phyloP scores from a whole-genome alignment of 805 yeast species.

The Candida patagonica region DNA sequence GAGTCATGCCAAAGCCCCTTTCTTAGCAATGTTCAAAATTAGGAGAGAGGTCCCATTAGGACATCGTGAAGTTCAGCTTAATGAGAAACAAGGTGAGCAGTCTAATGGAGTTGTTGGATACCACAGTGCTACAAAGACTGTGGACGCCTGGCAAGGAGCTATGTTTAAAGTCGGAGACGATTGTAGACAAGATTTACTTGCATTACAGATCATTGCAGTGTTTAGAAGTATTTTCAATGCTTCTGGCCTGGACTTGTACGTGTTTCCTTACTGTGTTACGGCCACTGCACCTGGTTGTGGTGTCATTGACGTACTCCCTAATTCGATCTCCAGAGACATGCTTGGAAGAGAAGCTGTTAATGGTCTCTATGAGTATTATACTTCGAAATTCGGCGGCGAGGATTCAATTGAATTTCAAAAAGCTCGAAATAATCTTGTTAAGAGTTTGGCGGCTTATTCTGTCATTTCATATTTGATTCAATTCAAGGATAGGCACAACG shows the following conservation, averaged over 20 bases:
- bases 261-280: conserved; percentile 89
- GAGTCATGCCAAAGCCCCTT: conserved; percentile 98
- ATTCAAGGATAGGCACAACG: conserved; percentile 94
- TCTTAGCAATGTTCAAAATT: conserved; percentile 90
- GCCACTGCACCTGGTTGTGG: conserved; percentile 99
- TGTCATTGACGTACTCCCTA: conserved; percentile 94
- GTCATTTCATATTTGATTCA: conserved; percentile 83
- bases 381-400: conserved; percentile 91
- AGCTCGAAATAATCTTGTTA: conserved; percentile 87
- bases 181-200: conserved; percentile 94
- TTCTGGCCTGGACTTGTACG: conserved; percentile 81
- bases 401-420: conserved; percentile 79
- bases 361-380: conserved; percentile 87
- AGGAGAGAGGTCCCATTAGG: conserved; percentile 48
- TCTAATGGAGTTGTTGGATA: conserved; percentile 22
- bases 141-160: conserved; percentile 84
- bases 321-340: conserved; percentile 94
- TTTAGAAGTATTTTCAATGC: conserved; percentile 86
- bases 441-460: conserved; percentile 88
- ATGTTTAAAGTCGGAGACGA: conserved; percentile 99
- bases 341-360: conserved; percentile 97
- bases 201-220: conserved; percentile 81
- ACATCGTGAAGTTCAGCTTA: too few relatives aligned
- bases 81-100: conserved; percentile 14
- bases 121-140: conserved; percentile 23